Evolutionary conservation across 83 land plant genomes (phyloP).

Genomic region (Picea abies): DNA sequence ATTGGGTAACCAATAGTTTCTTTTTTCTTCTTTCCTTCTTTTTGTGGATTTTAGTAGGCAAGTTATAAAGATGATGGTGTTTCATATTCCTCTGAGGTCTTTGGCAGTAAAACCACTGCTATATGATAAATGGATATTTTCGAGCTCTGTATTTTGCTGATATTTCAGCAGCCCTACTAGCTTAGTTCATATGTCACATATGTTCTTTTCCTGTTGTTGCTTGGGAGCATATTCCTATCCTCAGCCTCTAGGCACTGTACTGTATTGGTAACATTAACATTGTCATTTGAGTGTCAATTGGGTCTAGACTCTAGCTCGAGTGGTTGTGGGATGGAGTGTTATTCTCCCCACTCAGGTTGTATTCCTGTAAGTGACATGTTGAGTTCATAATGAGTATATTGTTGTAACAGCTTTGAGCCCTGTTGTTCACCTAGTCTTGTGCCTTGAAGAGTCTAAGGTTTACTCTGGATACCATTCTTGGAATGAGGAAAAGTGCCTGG

Average conservation of each 20-base stretch:
- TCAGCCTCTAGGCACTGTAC: not conserved
- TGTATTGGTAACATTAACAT: not conserved
- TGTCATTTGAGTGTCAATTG: not conserved
- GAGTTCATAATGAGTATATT: too few relatives aligned
- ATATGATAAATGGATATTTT: not conserved
- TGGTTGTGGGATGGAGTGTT: too few relatives aligned
- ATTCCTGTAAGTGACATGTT: too few relatives aligned
- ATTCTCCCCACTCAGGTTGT: too few relatives aligned
- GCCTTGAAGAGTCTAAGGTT: too few relatives aligned
- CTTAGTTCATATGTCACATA: not conserved
- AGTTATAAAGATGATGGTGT: not conserved
- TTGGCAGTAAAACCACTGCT: not conserved
- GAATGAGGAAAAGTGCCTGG: too few relatives aligned
- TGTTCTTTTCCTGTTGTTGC: not conserved
- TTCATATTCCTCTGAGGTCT: slow-evolving; percentile 1
- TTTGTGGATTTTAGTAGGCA: not conserved
- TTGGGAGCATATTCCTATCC: not conserved
- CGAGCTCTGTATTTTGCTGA: not conserved
- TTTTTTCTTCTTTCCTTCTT: not conserved
- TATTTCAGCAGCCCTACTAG: not conserved
- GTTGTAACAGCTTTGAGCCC: too few relatives aligned
- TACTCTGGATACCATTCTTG: too few relatives aligned
- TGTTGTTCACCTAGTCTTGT: too few relatives aligned
- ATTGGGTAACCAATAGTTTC: slow-evolving; percentile 33
- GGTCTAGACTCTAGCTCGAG: too few relatives aligned